phyloP scores from a whole-genome alignment of 371 early-diverging fungal species.

The Mucor piriformis region DNA sequence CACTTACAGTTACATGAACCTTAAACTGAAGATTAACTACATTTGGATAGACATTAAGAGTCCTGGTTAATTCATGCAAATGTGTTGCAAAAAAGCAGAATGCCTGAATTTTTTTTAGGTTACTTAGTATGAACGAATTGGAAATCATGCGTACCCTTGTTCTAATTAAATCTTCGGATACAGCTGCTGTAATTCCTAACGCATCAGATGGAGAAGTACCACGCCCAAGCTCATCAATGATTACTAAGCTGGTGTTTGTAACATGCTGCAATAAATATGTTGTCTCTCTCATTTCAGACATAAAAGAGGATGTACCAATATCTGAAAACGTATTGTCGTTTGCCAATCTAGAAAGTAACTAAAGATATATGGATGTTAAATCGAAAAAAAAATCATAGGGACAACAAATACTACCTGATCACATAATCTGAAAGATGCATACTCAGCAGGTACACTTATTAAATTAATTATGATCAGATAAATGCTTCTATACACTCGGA shows the following conservation, averaged over 20 bases:
- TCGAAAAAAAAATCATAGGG: no score
- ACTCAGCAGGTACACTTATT: slow-evolving; percentile 88
- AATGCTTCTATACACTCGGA: no score
- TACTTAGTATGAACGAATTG: background rate
- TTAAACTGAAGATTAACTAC: slow-evolving; percentile 70
- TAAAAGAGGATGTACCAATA: slow-evolving; percentile 81
- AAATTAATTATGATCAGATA: background rate
- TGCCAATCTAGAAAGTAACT: slow-evolving; percentile 72
- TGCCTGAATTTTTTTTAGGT: slow-evolving; percentile 33
- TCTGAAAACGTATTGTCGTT: slow-evolving; percentile 69
- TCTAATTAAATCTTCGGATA: slow-evolving; percentile 73
- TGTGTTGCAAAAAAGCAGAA: slow-evolving; percentile 77
- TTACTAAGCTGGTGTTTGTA: slow-evolving; percentile 70
- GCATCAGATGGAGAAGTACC: slow-evolving; percentile 89
- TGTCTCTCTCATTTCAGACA: slow-evolving; percentile 91
- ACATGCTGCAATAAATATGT: slow-evolving; percentile 82
- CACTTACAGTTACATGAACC: slow-evolving; percentile 21
- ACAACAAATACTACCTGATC: slow-evolving; percentile 60
- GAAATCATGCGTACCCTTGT: slow-evolving; percentile 39
- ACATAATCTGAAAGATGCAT: slow-evolving; percentile 78
- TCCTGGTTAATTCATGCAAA: slow-evolving; percentile 60
- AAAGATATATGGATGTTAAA: background rate
- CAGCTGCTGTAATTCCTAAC: slow-evolving; percentile 77
- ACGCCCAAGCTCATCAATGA: slow-evolving; percentile 97
- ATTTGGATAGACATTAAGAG: slow-evolving; percentile 61